A percentile compares a stretch with the other conserved stretches of the same genome.
These are phyloP conservation scores for Senecio squalidus DNA, from an alignment of 140 eudicot genomes.

Conservation along the genomic window DNA sequence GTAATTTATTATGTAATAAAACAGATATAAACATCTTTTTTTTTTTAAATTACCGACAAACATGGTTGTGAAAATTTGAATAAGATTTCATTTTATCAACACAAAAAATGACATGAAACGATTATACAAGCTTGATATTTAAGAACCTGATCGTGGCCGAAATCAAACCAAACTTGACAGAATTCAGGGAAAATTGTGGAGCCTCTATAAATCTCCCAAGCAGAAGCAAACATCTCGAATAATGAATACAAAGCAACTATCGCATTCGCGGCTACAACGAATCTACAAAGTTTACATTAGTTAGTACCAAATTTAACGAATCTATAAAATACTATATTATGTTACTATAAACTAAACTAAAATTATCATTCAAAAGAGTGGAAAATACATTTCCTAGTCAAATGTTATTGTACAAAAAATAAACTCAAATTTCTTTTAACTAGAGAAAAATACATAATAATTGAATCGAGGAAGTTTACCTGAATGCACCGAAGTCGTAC, in stretches of 20 bases:
- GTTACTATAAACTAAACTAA: no score
- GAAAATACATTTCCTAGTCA: no score
- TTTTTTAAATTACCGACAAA: no score
- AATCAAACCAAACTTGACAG: constrained; percentile 79
- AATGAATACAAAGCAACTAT: constrained; percentile 64
- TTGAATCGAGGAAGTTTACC: constrained; percentile 43
- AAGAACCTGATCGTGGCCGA: constrained; percentile 76
- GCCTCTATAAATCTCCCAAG: constrained; percentile 65
- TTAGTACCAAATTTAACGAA: neutral
- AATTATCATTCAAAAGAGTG: no score
- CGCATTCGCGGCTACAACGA: constrained; percentile 59
- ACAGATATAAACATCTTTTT: no score
- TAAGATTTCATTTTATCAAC: no score
- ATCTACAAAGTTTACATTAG: constrained; percentile 27
- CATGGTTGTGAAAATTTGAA: no score
- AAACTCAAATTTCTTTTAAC: no score
- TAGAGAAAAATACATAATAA: no score
- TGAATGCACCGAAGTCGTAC: constrained; percentile 58
- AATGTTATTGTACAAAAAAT: no score
- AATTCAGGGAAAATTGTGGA: constrained; percentile 59
- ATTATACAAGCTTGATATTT: neutral
- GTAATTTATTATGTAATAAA: no score
- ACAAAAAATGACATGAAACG: neutral
- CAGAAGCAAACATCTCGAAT: constrained; percentile 70
- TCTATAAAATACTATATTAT: no score